Conservation (phyloP, 2,329 filamentous ascomycete genomes). For the Penicillium sp. region DNA sequence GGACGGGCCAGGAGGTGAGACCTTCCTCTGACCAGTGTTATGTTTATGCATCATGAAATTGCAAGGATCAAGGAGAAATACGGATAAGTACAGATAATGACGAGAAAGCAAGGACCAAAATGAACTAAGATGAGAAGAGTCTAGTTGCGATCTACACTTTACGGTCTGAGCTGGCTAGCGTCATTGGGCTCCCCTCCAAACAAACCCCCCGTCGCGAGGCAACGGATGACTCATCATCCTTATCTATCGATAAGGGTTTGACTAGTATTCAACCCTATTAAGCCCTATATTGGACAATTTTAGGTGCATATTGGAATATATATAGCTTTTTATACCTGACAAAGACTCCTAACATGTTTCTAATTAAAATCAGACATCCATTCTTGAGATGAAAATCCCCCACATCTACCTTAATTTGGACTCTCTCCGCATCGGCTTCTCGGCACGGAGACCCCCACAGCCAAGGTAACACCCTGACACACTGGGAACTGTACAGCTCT, state of each 20-base stretch:
- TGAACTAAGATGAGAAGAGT: slow-evolving; percentile 11
- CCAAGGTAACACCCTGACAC: slow-evolving; percentile 1
- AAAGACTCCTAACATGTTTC: not conserved
- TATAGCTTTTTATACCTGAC: not conserved
- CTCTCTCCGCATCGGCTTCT: slow-evolving; percentile 20
- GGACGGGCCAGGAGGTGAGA: slow-evolving; percentile 47
- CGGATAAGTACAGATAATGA: slow-evolving; percentile 7
- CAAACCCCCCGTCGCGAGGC: slow-evolving; percentile 26
- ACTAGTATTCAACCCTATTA: not conserved
- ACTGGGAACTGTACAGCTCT: not conserved
- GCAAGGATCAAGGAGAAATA: slow-evolving; percentile 11
- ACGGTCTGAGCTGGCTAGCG: slow-evolving; percentile 13
- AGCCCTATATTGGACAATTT: not conserved
- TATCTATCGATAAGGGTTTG: slow-evolving; percentile 13
- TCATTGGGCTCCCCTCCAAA: slow-evolving; percentile 18
- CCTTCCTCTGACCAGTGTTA: slow-evolving; percentile 39
- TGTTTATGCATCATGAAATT: slow-evolving; percentile 40
- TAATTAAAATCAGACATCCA: not conserved
- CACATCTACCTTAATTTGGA: not conserved
- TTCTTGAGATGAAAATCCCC: not conserved
- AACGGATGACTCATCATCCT: slow-evolving; percentile 15
- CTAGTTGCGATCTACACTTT: slow-evolving; percentile 11
- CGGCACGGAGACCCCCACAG: slow-evolving; percentile 17
- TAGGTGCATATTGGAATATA: not conserved
- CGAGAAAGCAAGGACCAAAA: not conserved